phyloP scores from a whole-genome alignment of 371 early-diverging fungal species.

The Mucor racemosus region DNA sequence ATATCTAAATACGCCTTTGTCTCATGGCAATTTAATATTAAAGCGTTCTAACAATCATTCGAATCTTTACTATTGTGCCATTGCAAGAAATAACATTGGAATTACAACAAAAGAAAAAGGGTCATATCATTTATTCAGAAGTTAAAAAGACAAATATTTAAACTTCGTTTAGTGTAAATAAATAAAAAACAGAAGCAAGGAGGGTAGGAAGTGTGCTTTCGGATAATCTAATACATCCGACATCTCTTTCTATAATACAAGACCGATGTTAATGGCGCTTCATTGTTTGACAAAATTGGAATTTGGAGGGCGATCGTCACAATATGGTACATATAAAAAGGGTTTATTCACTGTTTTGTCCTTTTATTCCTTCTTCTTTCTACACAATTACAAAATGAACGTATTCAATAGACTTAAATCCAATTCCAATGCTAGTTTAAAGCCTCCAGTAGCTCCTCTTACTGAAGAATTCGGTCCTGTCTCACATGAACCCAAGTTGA shows the following conservation, averaged over 20 bases:
- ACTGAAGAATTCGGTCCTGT: slow-evolving; percentile 35
- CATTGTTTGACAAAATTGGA: slow-evolving; percentile 13
- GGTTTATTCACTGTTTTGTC: not conserved
- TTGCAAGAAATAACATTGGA: too few species aligned
- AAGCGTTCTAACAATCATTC: too few species aligned
- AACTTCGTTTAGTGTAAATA: too few species aligned
- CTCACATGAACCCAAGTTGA: slow-evolving; percentile 41
- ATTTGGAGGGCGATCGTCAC: slow-evolving; percentile 18
- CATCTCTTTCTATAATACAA: not conserved
- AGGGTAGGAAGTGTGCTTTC: too few species aligned
- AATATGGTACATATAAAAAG: not conserved
- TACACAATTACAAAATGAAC: slow-evolving; percentile 19
- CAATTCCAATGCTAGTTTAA: slow-evolving; percentile 26
- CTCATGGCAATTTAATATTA: too few species aligned
- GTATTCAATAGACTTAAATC: slow-evolving; percentile 33
- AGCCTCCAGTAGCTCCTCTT: slow-evolving; percentile 16
- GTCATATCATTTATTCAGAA: too few species aligned
- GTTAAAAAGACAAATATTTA: too few species aligned
- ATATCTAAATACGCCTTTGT: too few species aligned
- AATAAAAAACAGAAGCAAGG: too few species aligned
- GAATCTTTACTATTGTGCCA: too few species aligned
- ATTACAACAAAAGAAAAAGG: too few species aligned
- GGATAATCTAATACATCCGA: slow-evolving; percentile 22
- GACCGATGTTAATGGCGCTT: too few species aligned
- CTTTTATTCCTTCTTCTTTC: slow-evolving; percentile 3